Evolutionary conservation across 2,329 filamentous ascomycete genomes (phyloP).

Genomic region (Elsinoe ampelina): DNA sequence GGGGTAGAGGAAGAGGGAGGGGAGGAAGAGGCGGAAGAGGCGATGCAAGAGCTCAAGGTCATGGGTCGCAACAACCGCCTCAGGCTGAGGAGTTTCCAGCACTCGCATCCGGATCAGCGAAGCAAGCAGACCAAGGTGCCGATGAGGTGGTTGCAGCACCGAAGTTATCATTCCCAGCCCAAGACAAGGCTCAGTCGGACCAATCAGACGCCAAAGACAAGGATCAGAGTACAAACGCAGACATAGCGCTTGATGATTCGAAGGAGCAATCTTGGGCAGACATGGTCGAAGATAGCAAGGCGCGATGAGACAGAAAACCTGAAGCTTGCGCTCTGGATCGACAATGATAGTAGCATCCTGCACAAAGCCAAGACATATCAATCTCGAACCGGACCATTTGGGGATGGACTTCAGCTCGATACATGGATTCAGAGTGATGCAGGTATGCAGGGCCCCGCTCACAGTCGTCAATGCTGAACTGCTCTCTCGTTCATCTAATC

Average conservation of each 20-base stretch:
- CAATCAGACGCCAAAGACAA: conserved; percentile 1
- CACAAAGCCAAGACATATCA: too few species aligned
- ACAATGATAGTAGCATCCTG: not conserved
- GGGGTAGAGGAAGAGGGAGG: conserved; percentile 19
- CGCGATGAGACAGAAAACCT: not conserved
- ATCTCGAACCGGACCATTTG: too few species aligned
- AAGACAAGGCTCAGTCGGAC: not conserved
- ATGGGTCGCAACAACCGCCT: conserved; percentile 25
- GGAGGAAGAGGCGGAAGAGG: conserved; percentile 28
- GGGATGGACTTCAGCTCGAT: too few species aligned
- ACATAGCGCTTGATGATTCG: not conserved
- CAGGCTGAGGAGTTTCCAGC: conserved; percentile 38
- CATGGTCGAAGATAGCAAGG: conserved; percentile 16
- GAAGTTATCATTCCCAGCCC: conserved; percentile 13
- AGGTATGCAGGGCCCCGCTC: too few species aligned
- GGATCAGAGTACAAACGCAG: not conserved
- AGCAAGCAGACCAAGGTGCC: conserved; percentile 24
- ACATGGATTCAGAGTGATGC: too few species aligned
- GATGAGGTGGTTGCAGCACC: conserved; percentile 3
- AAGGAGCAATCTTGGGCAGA: conserved; percentile 17
- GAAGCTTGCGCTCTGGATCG: not conserved
- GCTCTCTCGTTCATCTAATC: too few species aligned
- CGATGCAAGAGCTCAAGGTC: conserved; percentile 21
- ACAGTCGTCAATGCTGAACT: too few species aligned
- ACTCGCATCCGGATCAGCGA: conserved; percentile 28